Percentiles rank a stretch among this genome's conserved stretches.
Conservation (phyloP, 2,329 filamentous ascomycete species). For the Didymella lethalis region DNA sequence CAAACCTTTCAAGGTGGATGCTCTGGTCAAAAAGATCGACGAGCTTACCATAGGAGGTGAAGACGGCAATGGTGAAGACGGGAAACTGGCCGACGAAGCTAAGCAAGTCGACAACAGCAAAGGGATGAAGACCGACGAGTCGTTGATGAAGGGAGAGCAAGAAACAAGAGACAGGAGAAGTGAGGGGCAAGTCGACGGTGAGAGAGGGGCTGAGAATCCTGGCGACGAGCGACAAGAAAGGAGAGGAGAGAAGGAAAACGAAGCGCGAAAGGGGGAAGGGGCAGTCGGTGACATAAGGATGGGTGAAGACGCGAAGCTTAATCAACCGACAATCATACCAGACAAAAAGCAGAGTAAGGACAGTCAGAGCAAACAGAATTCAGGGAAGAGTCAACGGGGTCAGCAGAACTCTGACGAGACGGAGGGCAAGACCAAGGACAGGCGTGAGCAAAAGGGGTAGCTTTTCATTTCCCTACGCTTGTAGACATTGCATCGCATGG, state of each 20-base stretch:
- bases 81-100: constrained; percentile 2
- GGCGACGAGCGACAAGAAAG: constrained; percentile 1
- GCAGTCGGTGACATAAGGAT: not conserved
- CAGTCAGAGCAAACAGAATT: not conserved
- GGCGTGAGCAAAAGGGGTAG: constrained; percentile 3
- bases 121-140: not conserved
- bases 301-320: not conserved
- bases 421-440: not conserved
- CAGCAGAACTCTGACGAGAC: not conserved
- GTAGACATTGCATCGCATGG: constrained; percentile 7
- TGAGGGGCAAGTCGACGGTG: not conserved
- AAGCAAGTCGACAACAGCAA: not conserved
- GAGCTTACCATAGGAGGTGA: constrained; percentile 27
- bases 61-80: constrained; percentile 7
- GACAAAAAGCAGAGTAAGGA: not conserved
- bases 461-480: not conserved
- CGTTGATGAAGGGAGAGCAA: constrained; percentile 3
- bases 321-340: not conserved
- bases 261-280: not conserved
- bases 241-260: not conserved
- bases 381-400: not conserved
- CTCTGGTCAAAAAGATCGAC: constrained; percentile 43
- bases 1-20: constrained; percentile 52
- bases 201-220: not conserved
- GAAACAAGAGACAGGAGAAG: not conserved